Evolutionary conservation across 768 basidiomycete genomes (phyloP), one percentile per base, ranked within the genome.

Genomic region (Ramaria sp.): DNA sequence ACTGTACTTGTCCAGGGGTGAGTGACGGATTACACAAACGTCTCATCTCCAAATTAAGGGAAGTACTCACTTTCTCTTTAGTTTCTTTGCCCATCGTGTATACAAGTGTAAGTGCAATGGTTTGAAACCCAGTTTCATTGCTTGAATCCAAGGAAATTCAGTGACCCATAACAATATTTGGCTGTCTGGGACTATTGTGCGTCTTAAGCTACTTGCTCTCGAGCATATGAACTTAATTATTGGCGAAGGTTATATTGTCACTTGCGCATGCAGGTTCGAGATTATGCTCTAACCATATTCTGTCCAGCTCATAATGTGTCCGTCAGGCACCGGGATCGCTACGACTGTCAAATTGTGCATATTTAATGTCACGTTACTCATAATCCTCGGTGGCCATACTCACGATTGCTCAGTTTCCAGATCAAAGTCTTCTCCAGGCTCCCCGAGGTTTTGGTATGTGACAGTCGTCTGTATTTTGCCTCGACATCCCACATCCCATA

Each of bases 261-360:
- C 20, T 54, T 27, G 33, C 45, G n/a, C 53, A 54, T 45, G 20
- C 53, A 54, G 53, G 53, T 54, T 45, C 31, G 48, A 30, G 24
- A 17, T 17, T 37, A 13, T 30, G 22, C 42, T 54, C 7, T 43
- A 19, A 11, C 13, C n/a, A 7, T 13, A 12, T 4, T 15, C n/a
- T 46, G 22, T 17, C 53, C 15, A 19, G 30, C 22, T 33, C 37
- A 20, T 31, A 42, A 46, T 17, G 9, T 7, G n/a, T 24, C 3
- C 13, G 19, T 11, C 42, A 54, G 53, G 20, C 20, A 54, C 43
- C n/a, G 53, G 53, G 22, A 12, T 54, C 45, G 43, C 53, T 24
- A 9, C 41, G 13, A 46, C 45, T 43, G 53, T 30, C 20, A 54
- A 30, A 43, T 27, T 54, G 53, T 54, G 20, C 24, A 41, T 54